Evolutionary conservation across 805 yeast species (phyloP), one percentile per base, ranked within the genome.

Genomic region (Martiniozyma abietophila): DNA sequence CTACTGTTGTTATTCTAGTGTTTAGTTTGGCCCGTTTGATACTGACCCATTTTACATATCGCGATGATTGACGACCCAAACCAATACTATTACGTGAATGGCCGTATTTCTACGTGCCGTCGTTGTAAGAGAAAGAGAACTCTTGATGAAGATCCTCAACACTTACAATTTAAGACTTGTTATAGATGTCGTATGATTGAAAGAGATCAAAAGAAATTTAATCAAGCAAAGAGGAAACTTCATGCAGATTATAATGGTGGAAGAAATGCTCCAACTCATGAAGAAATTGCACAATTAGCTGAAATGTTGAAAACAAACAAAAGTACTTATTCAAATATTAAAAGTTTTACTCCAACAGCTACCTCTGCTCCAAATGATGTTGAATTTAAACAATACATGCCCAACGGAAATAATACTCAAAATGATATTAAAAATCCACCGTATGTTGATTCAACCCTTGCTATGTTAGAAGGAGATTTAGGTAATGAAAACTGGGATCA

Each of bases 131-230:
- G 74, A 33, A 65, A 68, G 62, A 61, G 77, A 54, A 61, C 68
- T 43, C 67, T 64, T 40, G 70, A 69, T 40, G 77, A 71, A 51
- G 71, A 71, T 17, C 69, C 72, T 2, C 75, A 70, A 41, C 75
- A 71, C 26, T 59, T 65, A 44, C 73, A 68, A 47, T 71, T 69
- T 49, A 71, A 70, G 41, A 71, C 77, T 4, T 71, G 77, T 53
- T 73, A 71, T 47, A 69, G 72, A 41, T 71, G 77, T 47, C 62
- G 77, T 38, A 67, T 69, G 49, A 66, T 71, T 30, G 77, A 71
- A 49, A 55, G 77, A 40, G 58, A 56, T 14, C 61, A 56, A 35
- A 56, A 56, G 39, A 53, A 56, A 26, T 47, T 51, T 33, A 44
- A 47, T 23, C 51, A 37, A 45, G 54, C 44, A 17, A 48, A 31